These are phyloP conservation scores for Citrus medica DNA, from an alignment of 345 rosid genomes.

Conservation along the genomic window DNA sequence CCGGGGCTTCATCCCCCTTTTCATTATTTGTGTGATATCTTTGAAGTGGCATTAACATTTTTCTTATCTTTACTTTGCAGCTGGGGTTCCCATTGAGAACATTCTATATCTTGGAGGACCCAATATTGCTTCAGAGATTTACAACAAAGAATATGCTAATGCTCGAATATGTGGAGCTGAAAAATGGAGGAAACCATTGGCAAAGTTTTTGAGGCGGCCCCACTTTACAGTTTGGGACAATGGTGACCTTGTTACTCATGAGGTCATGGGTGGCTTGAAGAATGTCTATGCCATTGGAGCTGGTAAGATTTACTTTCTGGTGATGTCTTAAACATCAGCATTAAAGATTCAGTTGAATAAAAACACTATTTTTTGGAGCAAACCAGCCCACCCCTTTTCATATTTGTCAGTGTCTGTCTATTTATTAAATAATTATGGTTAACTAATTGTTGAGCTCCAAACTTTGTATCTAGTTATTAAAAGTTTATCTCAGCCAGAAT, in stretches of 20 bases:
- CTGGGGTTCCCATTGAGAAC: slow-evolving; percentile 76
- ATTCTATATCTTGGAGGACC: slow-evolving; percentile 97
- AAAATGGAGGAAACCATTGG: slow-evolving; percentile 91
- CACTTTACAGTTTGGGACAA: slow-evolving; percentile 97
- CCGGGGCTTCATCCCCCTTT: too few species aligned
- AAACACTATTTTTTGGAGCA: background rate
- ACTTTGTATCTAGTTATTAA: background rate
- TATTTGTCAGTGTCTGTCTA: background rate
- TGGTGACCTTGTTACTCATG: slow-evolving; percentile 95
- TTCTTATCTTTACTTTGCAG: slow-evolving; percentile 31
- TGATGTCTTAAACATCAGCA: background rate
- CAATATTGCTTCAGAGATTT: slow-evolving; percentile 92
- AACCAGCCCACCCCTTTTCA: background rate
- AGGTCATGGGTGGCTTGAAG: slow-evolving; percentile 99
- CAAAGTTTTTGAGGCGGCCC: slow-evolving; percentile 85
- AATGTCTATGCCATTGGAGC: slow-evolving; percentile 99
- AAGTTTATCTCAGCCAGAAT: background rate
- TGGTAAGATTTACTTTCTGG: slow-evolving; percentile 41
- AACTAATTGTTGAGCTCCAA: background rate
- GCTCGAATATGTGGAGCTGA: slow-evolving; percentile 96
- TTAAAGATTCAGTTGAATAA: background rate
- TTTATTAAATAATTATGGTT: background rate
- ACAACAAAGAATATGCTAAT: slow-evolving; percentile 93
- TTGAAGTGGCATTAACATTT: background rate
- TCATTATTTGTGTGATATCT: background rate